Percentiles rank a stretch among this genome's conserved stretches.
phyloP scores from a whole-genome alignment of 2,329 filamentous ascomycete species.

The Epichloe scottii region DNA sequence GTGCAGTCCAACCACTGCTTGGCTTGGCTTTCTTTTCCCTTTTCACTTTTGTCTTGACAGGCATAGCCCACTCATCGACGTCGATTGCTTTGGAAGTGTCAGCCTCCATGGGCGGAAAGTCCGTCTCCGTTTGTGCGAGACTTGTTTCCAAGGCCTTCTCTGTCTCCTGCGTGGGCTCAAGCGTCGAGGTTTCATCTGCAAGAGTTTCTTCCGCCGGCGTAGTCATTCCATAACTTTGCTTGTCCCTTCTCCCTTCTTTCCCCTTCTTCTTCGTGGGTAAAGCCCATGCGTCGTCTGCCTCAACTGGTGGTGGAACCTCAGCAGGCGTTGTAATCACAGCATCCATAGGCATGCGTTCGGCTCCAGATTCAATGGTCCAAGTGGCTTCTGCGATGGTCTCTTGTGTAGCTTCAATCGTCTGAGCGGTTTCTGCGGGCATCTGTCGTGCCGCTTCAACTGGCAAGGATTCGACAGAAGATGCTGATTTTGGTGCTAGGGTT shows the following conservation, averaged over 20 bases:
- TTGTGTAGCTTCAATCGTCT: neutral
- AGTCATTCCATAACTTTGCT: neutral
- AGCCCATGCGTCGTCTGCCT: conserved; percentile 1
- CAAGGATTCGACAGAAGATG: neutral
- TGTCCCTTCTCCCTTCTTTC: conserved; percentile 5
- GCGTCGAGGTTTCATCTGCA: neutral
- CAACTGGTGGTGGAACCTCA: neutral
- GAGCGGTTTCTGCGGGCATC: neutral
- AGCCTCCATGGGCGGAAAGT: neutral
- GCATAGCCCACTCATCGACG: conserved; percentile 1
- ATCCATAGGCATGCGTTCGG: neutral
- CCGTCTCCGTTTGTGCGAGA: neutral
- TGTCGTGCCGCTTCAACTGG: neutral
- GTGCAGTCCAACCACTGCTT: conserved; percentile 3
- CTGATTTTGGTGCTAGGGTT: neutral
- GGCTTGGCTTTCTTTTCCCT: conserved; percentile 21
- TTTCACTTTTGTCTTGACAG: conserved; percentile 31
- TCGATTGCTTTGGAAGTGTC: neutral
- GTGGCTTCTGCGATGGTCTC: neutral
- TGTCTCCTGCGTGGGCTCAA: neutral
- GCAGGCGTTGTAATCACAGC: neutral
- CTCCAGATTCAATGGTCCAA: neutral
- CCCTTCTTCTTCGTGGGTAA: conserved; percentile 2
- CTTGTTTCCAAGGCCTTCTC: neutral
- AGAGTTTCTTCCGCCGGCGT: neutral